Percentiles rank a stretch among this genome's conserved stretches.
Conservation (phyloP, 495 filamentous ascomycete species). For the Annulohypoxylon maeteangense region DNA sequence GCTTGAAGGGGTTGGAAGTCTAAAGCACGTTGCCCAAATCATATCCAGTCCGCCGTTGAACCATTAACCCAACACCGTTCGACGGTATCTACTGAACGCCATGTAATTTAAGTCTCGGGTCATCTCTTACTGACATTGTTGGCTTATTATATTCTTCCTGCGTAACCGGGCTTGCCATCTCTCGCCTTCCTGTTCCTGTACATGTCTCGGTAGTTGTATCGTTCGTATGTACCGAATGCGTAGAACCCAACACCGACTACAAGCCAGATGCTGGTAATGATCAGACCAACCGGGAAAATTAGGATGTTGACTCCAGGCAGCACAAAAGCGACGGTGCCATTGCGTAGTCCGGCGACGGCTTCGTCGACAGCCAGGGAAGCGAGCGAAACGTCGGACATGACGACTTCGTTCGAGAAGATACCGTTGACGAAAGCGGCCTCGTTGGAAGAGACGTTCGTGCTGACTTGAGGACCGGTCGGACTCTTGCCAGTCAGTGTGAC, state of each 20-base stretch:
- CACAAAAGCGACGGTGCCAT: slow-evolving; percentile 65
- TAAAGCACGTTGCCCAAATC: slow-evolving; percentile 29
- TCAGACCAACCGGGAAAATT: slow-evolving; percentile 73
- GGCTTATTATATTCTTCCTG: slow-evolving; percentile 48
- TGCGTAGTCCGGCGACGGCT: slow-evolving; percentile 46
- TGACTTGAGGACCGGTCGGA: slow-evolving; percentile 56
- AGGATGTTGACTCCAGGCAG: slow-evolving; percentile 73
- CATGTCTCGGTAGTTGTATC: slow-evolving; percentile 70
- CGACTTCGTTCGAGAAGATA: slow-evolving; percentile 65
- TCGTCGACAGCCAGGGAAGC: slow-evolving; percentile 54
- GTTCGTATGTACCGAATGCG: slow-evolving; percentile 68
- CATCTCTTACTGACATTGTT: neutral
- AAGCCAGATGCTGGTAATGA: slow-evolving; percentile 72
- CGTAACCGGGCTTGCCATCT: slow-evolving; percentile 47
- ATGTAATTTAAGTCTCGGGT: slow-evolving; percentile 10
- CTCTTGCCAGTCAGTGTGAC: slow-evolving; percentile 67
- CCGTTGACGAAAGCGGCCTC: slow-evolving; percentile 76
- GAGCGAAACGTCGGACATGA: slow-evolving; percentile 55
- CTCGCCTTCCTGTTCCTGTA: slow-evolving; percentile 66
- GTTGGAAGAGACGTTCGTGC: slow-evolving; percentile 69
- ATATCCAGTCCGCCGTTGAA: slow-evolving; percentile 25
- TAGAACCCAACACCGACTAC: slow-evolving; percentile 65
- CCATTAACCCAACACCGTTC: slow-evolving; percentile 16
- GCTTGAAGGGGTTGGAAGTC: slow-evolving; percentile 6
- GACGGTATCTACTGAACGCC: slow-evolving; percentile 27